A percentile compares a stretch with the other conserved stretches of the same genome.
Conservation (phyloP, 441 rosid genomes). For the Adansonia grandidieri region DNA sequence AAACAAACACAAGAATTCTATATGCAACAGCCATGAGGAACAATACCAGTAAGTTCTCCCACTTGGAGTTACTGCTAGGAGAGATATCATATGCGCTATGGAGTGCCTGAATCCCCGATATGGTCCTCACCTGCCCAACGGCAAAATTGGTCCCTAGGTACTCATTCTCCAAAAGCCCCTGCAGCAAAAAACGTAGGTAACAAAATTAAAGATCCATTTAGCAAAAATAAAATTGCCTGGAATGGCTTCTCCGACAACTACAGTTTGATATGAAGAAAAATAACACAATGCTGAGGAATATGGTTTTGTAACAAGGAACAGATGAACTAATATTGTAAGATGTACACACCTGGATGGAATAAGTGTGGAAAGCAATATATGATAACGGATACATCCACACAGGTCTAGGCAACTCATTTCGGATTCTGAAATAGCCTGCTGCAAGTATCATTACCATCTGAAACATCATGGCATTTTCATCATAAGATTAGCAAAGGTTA, state of each 20-base stretch:
- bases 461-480: conserved; percentile 28
- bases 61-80: conserved; percentile 67
- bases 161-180: conserved; percentile 97
- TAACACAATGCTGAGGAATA: not conserved
- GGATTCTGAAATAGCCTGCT: conserved; percentile 91
- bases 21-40: conserved; percentile 81
- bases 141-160: conserved; percentile 82
- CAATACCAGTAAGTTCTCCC: conserved; percentile 82
- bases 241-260: not conserved
- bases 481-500: conserved; percentile 20
- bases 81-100: conserved; percentile 78
- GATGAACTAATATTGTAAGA: not conserved
- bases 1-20: conserved; percentile 61
- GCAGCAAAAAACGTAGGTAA: conserved; percentile 3
- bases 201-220: conserved; percentile 17
- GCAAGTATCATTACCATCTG: conserved; percentile 97
- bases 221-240: not conserved
- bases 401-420: conserved; percentile 77
- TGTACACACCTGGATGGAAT: conserved; percentile 70
- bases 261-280: not conserved
- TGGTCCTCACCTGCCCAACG: conserved; percentile 90
- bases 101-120: conserved; percentile 84
- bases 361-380: conserved; percentile 86
- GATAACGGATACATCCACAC: conserved; percentile 92
- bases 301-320: not conserved